Base-by-base conservation (phyloP, 208 protist genomes). In the Acanthamoeba healyi region DNA sequence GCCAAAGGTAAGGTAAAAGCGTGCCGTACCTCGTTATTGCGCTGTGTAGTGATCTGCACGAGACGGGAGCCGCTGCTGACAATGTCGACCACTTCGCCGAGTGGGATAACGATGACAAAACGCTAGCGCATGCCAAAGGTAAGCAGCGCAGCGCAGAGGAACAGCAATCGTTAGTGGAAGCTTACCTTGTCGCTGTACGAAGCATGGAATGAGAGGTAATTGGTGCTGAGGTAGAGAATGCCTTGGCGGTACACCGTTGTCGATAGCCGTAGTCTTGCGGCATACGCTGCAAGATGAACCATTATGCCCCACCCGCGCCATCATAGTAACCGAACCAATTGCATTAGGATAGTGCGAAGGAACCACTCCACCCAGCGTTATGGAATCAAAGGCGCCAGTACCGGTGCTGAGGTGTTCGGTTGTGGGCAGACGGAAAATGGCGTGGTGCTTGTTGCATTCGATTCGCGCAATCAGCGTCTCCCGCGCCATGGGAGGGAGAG, bases 51-150 rank as follows among this genome's bases (percentile, higher is more conserved):
- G 40, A 92, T 38, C 3, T 44, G 86, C 9, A 92, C 17, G 56
- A 92, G 86, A 14, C 56, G 51, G 15, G 24, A 38, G 38, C 42
- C 86, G 40, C 32, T 44, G 40, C 5, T 40, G 46, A 46, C 36
- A 54, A 92, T 92, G 40, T 92, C 86, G 9, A 63, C 38, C 12
- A 92, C 42, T 10, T 92, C 86, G 12, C 38, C n/a, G 10, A 92
- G 38, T 22, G 24, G 22, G n/a, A 92, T 92, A 32, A 74, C 86
- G 5, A 92, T 29, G 17, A 38, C 72, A 9, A 92, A 89, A n/a
- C 26, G 17, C 67, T 77, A 29, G 5, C 5, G 36, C 67, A 12
- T 4, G 6, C 9, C 9, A 44, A 77, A 40, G 32, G 44, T 49
- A 12, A 49, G 44, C 44, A 49, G 67, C 67, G 22, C 67, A 77